Evolutionary conservation across 164 flowering plant species (phyloP), one percentile per base, ranked within the genome.

Genomic region (Vitis labrusca): DNA sequence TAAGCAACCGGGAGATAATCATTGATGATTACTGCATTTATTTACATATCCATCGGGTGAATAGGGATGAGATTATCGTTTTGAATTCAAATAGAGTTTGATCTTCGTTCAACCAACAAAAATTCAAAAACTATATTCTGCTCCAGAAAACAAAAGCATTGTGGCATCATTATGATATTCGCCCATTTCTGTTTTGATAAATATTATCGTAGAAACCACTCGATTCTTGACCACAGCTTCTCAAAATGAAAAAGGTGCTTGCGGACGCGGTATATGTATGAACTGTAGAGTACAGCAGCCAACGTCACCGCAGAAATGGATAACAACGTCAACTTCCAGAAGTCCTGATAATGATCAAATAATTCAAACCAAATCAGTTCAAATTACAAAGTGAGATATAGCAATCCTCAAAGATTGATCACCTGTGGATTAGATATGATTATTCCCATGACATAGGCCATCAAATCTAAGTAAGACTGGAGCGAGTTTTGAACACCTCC

Each of bases 401-500:
- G 56, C 56, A 12, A 58, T 17, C 10, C 30, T 17, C 27, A 23
- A 16, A 58, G 61, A 11, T 17, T 8, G 59, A 37, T 74, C 47
- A 86, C 94, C 90, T 88, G 29, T n/a, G 94, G 91, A 72, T 88
- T 83, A 2, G 91, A 83, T 70, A 88, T 76, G 14, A 88, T 37
- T 61, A 88, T 77, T 64, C 90, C 91, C 85, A 83, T 82, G 56
- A 82, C 69, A 78, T 86, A 88, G 62, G 82, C 76, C 80, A 86
- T 64, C 71, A 90, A 70, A 67, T 86, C 88, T 77, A 86, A 8
- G 17, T 75, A 27, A 23, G 94, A 84, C 69, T 88, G 91, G 64
- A 90, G 82, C 8, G 91, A 87, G 73, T 79, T 86, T 72, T 90
- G 94, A 56, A 86, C 94, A 3, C 90, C 91, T 68, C 91, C 94